Conservation (phyloP, 208 protist genomes). For the Leishmania lainsoni region DNA sequence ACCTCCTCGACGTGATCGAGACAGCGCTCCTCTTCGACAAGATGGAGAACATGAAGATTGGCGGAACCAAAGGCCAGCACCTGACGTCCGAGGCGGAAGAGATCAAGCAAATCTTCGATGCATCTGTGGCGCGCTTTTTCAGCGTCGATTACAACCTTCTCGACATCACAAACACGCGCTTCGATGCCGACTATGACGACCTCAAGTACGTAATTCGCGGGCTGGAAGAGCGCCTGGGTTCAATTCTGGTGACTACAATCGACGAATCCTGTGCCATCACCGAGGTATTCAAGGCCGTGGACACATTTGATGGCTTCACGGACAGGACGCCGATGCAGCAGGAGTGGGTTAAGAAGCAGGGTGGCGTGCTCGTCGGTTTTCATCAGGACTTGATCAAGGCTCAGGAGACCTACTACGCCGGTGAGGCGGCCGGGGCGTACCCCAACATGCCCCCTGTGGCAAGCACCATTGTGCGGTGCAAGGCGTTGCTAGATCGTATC, state of each 20-base stretch:
- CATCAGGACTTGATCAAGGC: slow-evolving; percentile 88
- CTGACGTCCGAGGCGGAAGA: slow-evolving; percentile 89
- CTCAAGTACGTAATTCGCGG: slow-evolving; percentile 88
- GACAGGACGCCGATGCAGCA: slow-evolving; percentile 93
- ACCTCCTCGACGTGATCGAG: slow-evolving; percentile 95
- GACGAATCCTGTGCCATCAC: slow-evolving; percentile 94
- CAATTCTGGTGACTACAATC: slow-evolving; percentile 93
- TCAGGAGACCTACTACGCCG: slow-evolving; percentile 93
- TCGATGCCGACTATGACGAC: slow-evolving; percentile 93
- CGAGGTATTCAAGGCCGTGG: slow-evolving; percentile 95
- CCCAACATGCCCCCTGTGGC: slow-evolving; percentile 94
- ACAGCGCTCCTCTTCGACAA: slow-evolving; percentile 95
- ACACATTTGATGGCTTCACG: slow-evolving; percentile 96
- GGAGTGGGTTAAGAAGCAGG: slow-evolving; percentile 95
- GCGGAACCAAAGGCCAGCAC: slow-evolving; percentile 93
- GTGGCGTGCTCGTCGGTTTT: slow-evolving; percentile 78
- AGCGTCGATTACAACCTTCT: slow-evolving; percentile 95
- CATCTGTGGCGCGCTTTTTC: slow-evolving; percentile 76
- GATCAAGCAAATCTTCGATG: slow-evolving; percentile 90
- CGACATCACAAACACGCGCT: slow-evolving; percentile 93
- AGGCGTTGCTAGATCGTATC: slow-evolving; percentile 95
- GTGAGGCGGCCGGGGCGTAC: slow-evolving; percentile 77
- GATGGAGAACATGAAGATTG: slow-evolving; percentile 96
- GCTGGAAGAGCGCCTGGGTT: slow-evolving; percentile 92
- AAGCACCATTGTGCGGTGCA: slow-evolving; percentile 90